Base-by-base conservation (phyloP, 441 rosid genomes). In the Viola pubescens region DNA sequence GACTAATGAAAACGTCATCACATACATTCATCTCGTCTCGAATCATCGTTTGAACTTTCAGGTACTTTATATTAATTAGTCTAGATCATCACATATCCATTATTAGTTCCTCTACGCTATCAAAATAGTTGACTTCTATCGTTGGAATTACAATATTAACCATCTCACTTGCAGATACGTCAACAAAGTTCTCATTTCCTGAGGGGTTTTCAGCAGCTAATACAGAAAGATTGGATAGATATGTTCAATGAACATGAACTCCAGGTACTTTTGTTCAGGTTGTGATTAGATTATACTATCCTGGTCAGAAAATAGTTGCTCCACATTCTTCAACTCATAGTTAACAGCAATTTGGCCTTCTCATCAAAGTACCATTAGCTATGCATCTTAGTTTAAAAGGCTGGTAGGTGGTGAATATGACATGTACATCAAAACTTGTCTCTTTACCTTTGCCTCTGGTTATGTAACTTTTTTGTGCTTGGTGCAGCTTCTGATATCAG, bases 241-340 rank as follows among this genome's bases (percentile, higher is more conserved):
- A 90, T 94, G 99, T 90, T 94, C 63, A 86, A 94, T 59, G 99
- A 94, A 74, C 96, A 94, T 75, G 99, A 94, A 78, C 84, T 90
- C 72, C 96, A 90, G 98, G 98, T 94, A 73, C 54, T 55, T 43
- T 50, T 19, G 19, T 12, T 1, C 56, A 45, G 12, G 9, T 52
- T 50, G 10, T 54, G 41, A 52, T 43, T 45, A 43, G 39, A 7
- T 37, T 47, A 54, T 46, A 1, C 9, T 47, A 4, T 19, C 38
- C 13, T 9, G 13, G 11, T 16, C 19, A 16, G 38, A 34, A 54
- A 39, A 48, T 26, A 50, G 14, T 16, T 44, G 8, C 56, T 5
- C 26, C 53, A n/a, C 59, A 48, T 67, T 9, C 7, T 26, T 54
- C 34, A 64, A 10, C n/a, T 50, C 12, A 26, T 50, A 2, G 26